These are phyloP conservation scores for Apiospora phragmitis DNA, from an alignment of 2,329 filamentous ascomycete species.

Conservation along the genomic window DNA sequence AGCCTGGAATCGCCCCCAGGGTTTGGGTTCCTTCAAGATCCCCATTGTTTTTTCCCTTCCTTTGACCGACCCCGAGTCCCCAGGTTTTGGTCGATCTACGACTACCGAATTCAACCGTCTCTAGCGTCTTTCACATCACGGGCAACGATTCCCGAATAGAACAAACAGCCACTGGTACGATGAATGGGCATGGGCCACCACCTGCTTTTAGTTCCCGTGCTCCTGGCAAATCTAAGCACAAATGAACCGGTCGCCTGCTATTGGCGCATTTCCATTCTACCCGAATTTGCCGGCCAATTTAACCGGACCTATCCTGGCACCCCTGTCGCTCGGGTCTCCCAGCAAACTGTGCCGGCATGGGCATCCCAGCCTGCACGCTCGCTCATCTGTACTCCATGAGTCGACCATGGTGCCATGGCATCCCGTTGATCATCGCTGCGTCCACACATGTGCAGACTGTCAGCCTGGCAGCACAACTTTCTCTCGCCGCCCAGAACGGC, in stretches of 20 bases:
- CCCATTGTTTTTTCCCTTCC: neutral
- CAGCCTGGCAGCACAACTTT: neutral
- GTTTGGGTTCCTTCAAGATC: neutral
- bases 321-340: neutral
- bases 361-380: neutral
- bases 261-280: conserved; percentile 9
- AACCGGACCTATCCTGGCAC: neutral
- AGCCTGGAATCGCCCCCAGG: neutral
- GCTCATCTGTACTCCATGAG: neutral
- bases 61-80: neutral
- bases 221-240: neutral
- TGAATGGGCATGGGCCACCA: neutral
- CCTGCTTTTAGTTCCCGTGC: neutral
- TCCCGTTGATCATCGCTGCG: neutral
- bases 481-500: neutral
- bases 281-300: conserved; percentile 9
- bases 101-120: neutral
- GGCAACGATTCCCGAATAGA: neutral
- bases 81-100: neutral
- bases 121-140: neutral
- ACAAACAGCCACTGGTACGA: neutral
- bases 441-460: neutral
- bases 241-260: neutral
- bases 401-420: conserved; percentile 3
- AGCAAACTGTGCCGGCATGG: neutral